Percentiles rank a stretch among this genome's conserved stretches.
Conservation (phyloP, 352 stramenopile genomes). For the Elongisporangium undulatum region DNA sequence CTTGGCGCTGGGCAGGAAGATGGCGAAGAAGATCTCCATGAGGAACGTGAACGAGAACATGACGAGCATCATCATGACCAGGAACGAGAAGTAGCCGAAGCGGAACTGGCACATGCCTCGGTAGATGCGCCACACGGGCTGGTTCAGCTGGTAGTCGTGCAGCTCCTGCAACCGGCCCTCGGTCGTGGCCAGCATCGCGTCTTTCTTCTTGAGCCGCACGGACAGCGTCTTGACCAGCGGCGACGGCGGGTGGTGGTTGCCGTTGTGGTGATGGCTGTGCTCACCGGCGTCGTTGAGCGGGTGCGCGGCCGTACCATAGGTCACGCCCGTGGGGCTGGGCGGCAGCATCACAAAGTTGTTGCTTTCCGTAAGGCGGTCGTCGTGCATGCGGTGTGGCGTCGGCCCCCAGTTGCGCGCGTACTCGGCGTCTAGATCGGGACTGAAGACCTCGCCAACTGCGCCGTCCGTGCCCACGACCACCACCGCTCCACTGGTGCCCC, state of each 20-base stretch:
- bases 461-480: background rate
- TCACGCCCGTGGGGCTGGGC: background rate
- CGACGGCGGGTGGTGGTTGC: background rate
- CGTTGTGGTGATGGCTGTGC: background rate
- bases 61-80: constrained; percentile 80
- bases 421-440: background rate
- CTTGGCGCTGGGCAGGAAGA: constrained; percentile 77
- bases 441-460: background rate
- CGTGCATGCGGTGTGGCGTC: background rate
- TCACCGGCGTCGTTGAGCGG: background rate
- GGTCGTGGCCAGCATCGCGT: constrained; percentile 38
- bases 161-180: constrained; percentile 58
- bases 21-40: constrained; percentile 85
- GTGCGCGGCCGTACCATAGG: background rate
- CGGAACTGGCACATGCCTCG: constrained; percentile 69
- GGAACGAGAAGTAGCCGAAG: constrained; percentile 74
- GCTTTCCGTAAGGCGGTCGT: background rate
- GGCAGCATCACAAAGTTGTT: background rate
- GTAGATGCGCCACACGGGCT: constrained; percentile 58
- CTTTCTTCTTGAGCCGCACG: constrained; percentile 12
- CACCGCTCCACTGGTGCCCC: background rate
- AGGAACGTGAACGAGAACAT: constrained; percentile 83
- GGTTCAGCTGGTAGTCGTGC: constrained; percentile 32
- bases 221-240: background rate
- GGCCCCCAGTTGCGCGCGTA: background rate